phyloP scores from a whole-genome alignment of 2,329 filamentous ascomycete species.

The Monosporascus sp. region DNA sequence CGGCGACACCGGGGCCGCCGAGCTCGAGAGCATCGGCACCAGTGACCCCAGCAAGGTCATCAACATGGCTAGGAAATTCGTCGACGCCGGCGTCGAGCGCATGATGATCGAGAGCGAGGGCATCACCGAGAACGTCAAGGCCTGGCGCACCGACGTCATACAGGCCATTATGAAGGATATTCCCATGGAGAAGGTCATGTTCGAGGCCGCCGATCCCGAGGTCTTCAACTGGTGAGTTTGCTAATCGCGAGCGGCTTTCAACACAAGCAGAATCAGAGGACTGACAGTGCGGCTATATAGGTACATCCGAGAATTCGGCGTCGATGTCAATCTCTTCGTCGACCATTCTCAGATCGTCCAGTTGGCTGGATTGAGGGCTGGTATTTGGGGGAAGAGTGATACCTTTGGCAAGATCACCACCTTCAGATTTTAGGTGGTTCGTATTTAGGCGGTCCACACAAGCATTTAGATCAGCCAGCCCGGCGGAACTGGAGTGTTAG shows the following conservation, averaged over 20 bases:
- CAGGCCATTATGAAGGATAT: constrained; percentile 45
- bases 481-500: too few species aligned
- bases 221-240: constrained; percentile 49
- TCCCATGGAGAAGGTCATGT: constrained; percentile 49
- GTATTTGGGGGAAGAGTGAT: constrained; percentile 51
- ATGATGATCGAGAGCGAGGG: constrained; percentile 57
- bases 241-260: neutral
- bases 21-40: constrained; percentile 41
- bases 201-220: constrained; percentile 49
- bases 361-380: constrained; percentile 42
- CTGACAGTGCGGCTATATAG: neutral
- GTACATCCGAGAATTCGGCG: constrained; percentile 46
- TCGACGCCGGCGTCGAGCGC: constrained; percentile 46
- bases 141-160: constrained; percentile 51
- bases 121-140: constrained; percentile 50
- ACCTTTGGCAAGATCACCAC: constrained; percentile 48
- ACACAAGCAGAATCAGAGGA: neutral
- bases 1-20: constrained; percentile 42
- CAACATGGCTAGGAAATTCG: constrained; percentile 42
- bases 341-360: constrained; percentile 55
- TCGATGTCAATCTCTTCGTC: constrained; percentile 52
- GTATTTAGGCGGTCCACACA: too few species aligned
- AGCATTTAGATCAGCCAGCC: too few species aligned
- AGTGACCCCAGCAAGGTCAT: constrained; percentile 44
- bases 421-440: constrained; percentile 12